Evolutionary conservation across 106 monocot species (phyloP), one percentile per base, ranked within the genome.

Genomic region (Acorus calamus): DNA sequence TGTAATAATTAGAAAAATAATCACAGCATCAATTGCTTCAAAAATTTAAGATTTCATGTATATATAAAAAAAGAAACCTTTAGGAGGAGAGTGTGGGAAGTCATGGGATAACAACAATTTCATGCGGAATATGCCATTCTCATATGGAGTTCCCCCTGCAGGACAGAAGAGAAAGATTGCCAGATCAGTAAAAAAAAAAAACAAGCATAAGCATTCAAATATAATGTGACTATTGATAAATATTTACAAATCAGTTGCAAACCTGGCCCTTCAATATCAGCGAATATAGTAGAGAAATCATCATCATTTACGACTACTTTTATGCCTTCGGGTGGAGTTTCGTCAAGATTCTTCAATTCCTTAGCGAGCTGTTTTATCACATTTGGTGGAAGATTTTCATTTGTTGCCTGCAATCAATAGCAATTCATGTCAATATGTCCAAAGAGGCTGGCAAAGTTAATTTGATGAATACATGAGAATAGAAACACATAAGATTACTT

Each of bases 251-350:
- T 8, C 4, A 42, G 5, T 42, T 7, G 54, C 66, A 6, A 69
- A 96, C 94, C 84, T 64, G 94, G 94, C 9, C 94, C 94, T 64
- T 96, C 90, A 56, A 96, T 91, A 78, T 96, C 94, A 65, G 94
- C 94, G 80, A 69, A 86, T 73, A 96, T 96, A 47, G 78, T 81
- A 28, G 94, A 74, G 50, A 96, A 90, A 59, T 96, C 87, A 68
- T 91, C 94, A 67, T 91, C 94, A 80, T 91, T 90, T 55, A 96
- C 78, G 61, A 84, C 66, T 6, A 96, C 83, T 74, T 87, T 83
- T 52, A 96, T 91, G 62, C 94, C 94, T 78, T 96, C 94, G 9
- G 94, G 90, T 58, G 94, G 94, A 50, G 87, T 64, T 59, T 96
- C 94, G 70, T 96, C 90, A 3, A 96, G 83, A 77, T 77, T 82